phyloP scores from a whole-genome alignment of 2,329 filamentous ascomycete genomes.

The Diaporthe vexans region DNA sequence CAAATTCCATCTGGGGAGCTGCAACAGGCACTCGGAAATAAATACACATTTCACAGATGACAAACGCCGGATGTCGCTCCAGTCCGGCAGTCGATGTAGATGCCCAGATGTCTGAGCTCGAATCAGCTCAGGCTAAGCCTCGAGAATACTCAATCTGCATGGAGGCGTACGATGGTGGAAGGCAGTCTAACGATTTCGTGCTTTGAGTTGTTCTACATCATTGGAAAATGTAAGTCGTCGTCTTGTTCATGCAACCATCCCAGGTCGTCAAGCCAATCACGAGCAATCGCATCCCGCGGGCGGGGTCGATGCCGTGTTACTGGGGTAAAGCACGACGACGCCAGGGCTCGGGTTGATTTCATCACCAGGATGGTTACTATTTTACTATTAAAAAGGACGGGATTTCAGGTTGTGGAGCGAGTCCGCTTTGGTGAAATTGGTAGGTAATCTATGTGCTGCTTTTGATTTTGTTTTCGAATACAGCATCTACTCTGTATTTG shows the following conservation, averaged over 20 bases:
- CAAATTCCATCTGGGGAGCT: neutral
- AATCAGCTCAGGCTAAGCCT: neutral
- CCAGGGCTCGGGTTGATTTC: too few species aligned
- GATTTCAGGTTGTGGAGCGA: too few species aligned
- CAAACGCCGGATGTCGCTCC: neutral
- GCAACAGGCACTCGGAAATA: neutral
- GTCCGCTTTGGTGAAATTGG: too few species aligned
- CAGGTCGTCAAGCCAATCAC: neutral
- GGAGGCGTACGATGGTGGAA: constrained; percentile 4
- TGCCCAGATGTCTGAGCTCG: neutral
- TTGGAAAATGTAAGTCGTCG: neutral
- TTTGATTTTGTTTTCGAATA: too few species aligned
- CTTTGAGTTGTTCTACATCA: neutral
- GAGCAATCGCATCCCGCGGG: neutral
- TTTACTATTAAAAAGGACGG: too few species aligned
- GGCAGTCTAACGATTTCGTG: constrained; percentile 27
- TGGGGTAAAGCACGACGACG: neutral
- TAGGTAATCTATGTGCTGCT: too few species aligned
- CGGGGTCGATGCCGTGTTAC: constrained; percentile 7
- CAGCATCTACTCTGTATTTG: too few species aligned
- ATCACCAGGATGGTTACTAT: too few species aligned
- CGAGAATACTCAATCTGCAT: neutral
- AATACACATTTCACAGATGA: neutral
- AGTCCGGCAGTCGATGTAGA: neutral
- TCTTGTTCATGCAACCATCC: constrained; percentile 11